A percentile compares a stretch with the other conserved stretches of the same genome.
These are phyloP conservation scores for Terana coerulea DNA, from an alignment of 768 basidiomycete genomes.

Conservation along the genomic window DNA sequence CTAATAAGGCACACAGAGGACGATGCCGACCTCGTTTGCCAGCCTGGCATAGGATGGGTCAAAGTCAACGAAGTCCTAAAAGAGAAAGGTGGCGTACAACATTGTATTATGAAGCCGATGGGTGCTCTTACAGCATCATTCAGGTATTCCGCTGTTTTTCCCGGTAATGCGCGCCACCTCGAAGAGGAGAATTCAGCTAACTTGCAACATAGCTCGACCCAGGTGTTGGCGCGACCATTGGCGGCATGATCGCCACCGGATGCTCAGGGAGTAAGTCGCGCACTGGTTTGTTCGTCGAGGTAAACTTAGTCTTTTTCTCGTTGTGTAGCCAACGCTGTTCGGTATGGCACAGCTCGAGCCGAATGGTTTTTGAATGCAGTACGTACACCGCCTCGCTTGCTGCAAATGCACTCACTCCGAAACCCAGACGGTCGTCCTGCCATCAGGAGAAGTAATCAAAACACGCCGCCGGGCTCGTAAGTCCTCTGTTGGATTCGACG, in stretches of 20 bases:
- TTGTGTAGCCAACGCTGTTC: slow-evolving; percentile 63
- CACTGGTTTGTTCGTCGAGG: background rate
- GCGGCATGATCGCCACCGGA: slow-evolving; percentile 84
- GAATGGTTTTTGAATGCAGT: slow-evolving; percentile 91
- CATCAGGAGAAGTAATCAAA: slow-evolving; percentile 87
- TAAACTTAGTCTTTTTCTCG: background rate
- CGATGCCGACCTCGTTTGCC: slow-evolving; percentile 72
- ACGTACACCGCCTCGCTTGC: slow-evolving; percentile 25
- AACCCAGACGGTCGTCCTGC: slow-evolving; percentile 84
- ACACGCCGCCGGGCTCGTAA: slow-evolving; percentile 78
- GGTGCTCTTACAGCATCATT: too few species aligned
- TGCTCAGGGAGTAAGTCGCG: slow-evolving; percentile 69
- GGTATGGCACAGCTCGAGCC: slow-evolving; percentile 85
- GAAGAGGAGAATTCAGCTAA: background rate
- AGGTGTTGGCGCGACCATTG: slow-evolving; percentile 76
- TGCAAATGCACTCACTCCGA: too few species aligned
- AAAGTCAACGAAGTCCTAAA: slow-evolving; percentile 66
- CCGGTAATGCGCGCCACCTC: slow-evolving; percentile 38
- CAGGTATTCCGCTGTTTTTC: slow-evolving; percentile 78
- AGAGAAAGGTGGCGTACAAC: slow-evolving; percentile 55
- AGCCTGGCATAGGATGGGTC: slow-evolving; percentile 70
- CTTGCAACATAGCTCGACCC: slow-evolving; percentile 56
- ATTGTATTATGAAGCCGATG: too few species aligned
- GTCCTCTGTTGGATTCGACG: slow-evolving; percentile 84
- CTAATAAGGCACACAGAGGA: slow-evolving; percentile 38